Conservation (phyloP, 2,329 filamentous ascomycete species). For the Cyphellophora europaea region DNA sequence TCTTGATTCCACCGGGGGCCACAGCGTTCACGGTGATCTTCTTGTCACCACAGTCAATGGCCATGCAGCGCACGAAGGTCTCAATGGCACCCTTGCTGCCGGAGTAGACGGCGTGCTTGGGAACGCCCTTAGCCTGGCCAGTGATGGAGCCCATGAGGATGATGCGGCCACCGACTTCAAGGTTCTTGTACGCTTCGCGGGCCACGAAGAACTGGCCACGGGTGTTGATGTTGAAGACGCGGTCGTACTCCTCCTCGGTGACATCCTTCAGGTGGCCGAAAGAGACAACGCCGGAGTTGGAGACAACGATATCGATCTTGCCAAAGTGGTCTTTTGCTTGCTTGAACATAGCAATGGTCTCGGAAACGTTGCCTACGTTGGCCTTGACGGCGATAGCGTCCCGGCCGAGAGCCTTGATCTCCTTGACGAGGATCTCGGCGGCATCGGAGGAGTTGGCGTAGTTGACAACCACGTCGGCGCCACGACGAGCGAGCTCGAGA, state of each 20-base stretch:
- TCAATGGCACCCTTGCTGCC: constrained; percentile 69
- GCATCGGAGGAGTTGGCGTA: constrained; percentile 51
- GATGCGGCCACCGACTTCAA: constrained; percentile 60
- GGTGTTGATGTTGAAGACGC: constrained; percentile 60
- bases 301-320: constrained; percentile 57
- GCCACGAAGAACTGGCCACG: constrained; percentile 69
- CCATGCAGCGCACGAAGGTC: constrained; percentile 66
- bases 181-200: constrained; percentile 63
- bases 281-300: constrained; percentile 48
- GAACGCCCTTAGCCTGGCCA: constrained; percentile 56
- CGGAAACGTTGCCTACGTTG: constrained; percentile 54
- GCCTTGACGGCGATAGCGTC: constrained; percentile 58
- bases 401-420: constrained; percentile 55
- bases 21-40: constrained; percentile 60
- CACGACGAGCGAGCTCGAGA: constrained; percentile 29
- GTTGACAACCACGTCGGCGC: constrained; percentile 31
- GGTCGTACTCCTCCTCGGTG: constrained; percentile 61
- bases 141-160: constrained; percentile 65
- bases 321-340: constrained; percentile 55
- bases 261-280: constrained; percentile 63
- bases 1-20: constrained; percentile 59
- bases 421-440: constrained; percentile 55
- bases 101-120: constrained; percentile 64
- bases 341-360: constrained; percentile 56
- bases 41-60: constrained; percentile 59